Conservation (phyloP, 2,329 filamentous ascomycete species). For the Monosporascus sp. region DNA sequence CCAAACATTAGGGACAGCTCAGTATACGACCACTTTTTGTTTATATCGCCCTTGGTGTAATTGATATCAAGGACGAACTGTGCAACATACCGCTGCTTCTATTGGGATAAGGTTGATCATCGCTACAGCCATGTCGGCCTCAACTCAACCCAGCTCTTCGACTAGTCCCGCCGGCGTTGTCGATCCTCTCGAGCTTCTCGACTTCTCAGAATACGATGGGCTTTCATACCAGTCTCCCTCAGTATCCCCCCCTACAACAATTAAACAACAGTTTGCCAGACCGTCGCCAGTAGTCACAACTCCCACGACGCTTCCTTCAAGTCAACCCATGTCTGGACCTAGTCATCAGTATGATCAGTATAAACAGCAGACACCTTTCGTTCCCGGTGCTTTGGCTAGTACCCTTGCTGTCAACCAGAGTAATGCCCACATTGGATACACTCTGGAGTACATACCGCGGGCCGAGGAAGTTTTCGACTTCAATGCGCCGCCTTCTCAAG, state of each 20-base stretch:
- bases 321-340: slow-evolving; percentile 65
- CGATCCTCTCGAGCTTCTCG: slow-evolving; percentile 53
- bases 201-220: slow-evolving; percentile 59
- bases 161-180: slow-evolving; percentile 27
- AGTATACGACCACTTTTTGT: too few species aligned
- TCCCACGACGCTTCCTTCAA: slow-evolving; percentile 46
- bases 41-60: not conserved
- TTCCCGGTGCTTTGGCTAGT: slow-evolving; percentile 74
- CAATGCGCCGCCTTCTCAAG: slow-evolving; percentile 59
- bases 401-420: slow-evolving; percentile 72
- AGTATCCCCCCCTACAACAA: slow-evolving; percentile 47
- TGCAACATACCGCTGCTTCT: slow-evolving; percentile 1
- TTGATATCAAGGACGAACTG: not conserved
- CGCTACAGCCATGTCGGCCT: slow-evolving; percentile 8
- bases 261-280: slow-evolving; percentile 48
- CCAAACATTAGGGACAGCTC: too few species aligned
- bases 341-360: slow-evolving; percentile 95
- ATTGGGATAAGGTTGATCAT: not conserved
- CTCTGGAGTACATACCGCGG: slow-evolving; percentile 49
- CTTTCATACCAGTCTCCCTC: slow-evolving; percentile 56
- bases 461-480: slow-evolving; percentile 68
- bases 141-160: slow-evolving; percentile 15
- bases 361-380: slow-evolving; percentile 90
- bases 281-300: slow-evolving; percentile 48
- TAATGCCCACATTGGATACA: slow-evolving; percentile 48